These are phyloP conservation scores for Gyromitra esculenta DNA, from an alignment of 2,329 filamentous ascomycete genomes.

Conservation along the genomic window DNA sequence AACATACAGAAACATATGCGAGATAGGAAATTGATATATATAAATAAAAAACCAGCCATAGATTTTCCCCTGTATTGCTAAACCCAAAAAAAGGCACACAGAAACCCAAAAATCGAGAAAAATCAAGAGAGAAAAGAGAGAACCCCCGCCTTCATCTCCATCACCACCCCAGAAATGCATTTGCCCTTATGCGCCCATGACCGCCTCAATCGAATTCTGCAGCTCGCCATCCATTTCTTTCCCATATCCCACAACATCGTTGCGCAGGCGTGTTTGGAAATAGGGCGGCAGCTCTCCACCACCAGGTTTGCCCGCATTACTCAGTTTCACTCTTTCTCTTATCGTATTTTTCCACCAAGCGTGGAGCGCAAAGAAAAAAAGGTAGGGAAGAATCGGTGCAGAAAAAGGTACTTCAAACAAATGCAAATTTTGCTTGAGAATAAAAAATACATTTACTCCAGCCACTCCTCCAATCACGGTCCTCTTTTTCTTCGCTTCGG, in stretches of 20 bases:
- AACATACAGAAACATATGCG: conserved; percentile 26
- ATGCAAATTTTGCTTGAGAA: conserved; percentile 45
- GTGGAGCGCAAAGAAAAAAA: conserved; percentile 43
- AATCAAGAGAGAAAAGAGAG: conserved; percentile 20
- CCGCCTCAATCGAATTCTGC: conserved; percentile 41
- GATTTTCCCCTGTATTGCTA: conserved; percentile 48
- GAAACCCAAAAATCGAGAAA: conserved; percentile 18
- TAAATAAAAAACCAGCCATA: conserved; percentile 46
- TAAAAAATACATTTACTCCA: conserved; percentile 49
- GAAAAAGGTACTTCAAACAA: conserved; percentile 48
- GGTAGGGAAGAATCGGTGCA: conserved; percentile 28
- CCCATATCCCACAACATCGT: conserved; percentile 6
- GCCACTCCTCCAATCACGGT: conserved; percentile 36
- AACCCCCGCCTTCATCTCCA: neutral
- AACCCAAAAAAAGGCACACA: conserved; percentile 25
- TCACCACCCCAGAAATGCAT: conserved; percentile 42
- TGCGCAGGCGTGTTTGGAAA: conserved; percentile 19
- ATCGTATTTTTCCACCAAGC: conserved; percentile 14
- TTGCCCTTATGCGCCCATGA: conserved; percentile 51
- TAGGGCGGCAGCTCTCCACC: conserved; percentile 22
- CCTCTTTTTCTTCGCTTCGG: conserved; percentile 51
- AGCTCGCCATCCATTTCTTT: conserved; percentile 23
- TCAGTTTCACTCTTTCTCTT: conserved; percentile 23
- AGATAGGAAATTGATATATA: conserved; percentile 18
- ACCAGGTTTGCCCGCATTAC: conserved; percentile 17